phyloP scores from a whole-genome alignment of 208 protist genomes.

The Acanthamoeba sp. region DNA sequence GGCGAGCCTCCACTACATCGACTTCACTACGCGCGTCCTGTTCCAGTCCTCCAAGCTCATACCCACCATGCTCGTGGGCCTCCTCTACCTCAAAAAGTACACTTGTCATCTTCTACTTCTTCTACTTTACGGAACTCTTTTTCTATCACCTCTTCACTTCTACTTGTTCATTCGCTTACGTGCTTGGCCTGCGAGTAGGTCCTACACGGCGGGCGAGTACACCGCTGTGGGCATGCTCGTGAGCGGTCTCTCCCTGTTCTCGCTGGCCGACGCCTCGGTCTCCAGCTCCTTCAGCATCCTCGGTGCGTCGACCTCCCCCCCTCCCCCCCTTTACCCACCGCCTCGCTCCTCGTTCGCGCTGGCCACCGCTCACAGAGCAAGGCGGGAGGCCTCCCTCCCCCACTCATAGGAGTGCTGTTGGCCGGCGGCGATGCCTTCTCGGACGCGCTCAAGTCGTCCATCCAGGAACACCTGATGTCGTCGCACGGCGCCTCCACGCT shows the following conservation, averaged over 20 bases:
- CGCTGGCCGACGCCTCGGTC: conserved; percentile 8
- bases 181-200: not conserved
- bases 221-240: conserved; percentile 10
- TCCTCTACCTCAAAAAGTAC: conserved; percentile 61
- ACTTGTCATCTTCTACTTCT: not conserved
- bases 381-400: too few relatives aligned
- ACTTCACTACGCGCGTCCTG: conserved; percentile 48
- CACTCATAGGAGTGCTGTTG: not conserved
- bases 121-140: not conserved
- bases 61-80: conserved; percentile 35
- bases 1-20: conserved; percentile 53
- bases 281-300: conserved; percentile 19
- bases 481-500: conserved; percentile 9
- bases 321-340: not conserved
- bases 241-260: conserved; percentile 1
- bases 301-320: not conserved
- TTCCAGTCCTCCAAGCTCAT: conserved; percentile 67
- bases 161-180: too few relatives aligned
- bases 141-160: too few relatives aligned
- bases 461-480: conserved; percentile 49
- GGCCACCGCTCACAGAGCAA: not conserved
- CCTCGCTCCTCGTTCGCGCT: too few relatives aligned
- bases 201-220: conserved; percentile 29
- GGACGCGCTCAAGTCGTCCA: conserved; percentile 50
- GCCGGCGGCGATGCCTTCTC: conserved; percentile 49